These are phyloP conservation scores for Dictyostelium citrinum DNA, from an alignment of 78 protist genomes.

Conservation along the genomic window DNA sequence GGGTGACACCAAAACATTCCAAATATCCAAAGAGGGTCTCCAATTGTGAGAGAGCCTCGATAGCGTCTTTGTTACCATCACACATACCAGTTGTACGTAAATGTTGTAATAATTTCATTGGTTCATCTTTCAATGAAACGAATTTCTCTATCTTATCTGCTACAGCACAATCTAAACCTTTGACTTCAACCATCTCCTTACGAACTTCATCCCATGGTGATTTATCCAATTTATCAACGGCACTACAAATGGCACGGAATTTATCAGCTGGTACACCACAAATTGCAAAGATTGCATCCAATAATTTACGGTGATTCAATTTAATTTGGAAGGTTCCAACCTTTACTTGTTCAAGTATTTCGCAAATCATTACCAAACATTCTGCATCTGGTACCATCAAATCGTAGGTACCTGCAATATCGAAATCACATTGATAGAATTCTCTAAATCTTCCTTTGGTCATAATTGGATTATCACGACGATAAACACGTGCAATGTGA, in stretches of 20 bases:
- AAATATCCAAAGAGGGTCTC: conserved; percentile 68
- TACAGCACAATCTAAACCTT: conserved; percentile 81
- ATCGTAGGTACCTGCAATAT: conserved; percentile 93
- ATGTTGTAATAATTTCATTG: conserved; percentile 33
- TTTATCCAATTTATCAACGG: conserved; percentile 97
- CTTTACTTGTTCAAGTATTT: conserved; percentile 83
- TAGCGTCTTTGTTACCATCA: conserved; percentile 45
- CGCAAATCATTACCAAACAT: conserved; percentile 82
- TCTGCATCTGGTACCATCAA: conserved; percentile 97
- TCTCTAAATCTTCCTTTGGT: conserved; percentile 94
- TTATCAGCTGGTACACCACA: conserved; percentile 94
- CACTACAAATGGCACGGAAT: conserved; percentile 90
- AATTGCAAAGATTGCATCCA: conserved; percentile 88
- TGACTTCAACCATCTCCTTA: conserved; percentile 91
- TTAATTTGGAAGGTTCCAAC: conserved; percentile 87
- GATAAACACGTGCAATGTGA: conserved; percentile 96
- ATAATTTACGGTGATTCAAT: conserved; percentile 89
- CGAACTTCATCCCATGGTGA: conserved; percentile 90
- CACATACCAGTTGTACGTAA: conserved; percentile 20
- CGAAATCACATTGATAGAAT: conserved; percentile 97
- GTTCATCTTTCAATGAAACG: conserved; percentile 76
- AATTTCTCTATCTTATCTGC: conserved; percentile 87
- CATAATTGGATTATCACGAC: conserved; percentile 95
- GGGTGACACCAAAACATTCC: conserved; percentile 26
- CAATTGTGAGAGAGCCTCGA: conserved; percentile 75